phyloP scores from a whole-genome alignment of 345 rosid genomes.

The Lepidium africanum region DNA sequence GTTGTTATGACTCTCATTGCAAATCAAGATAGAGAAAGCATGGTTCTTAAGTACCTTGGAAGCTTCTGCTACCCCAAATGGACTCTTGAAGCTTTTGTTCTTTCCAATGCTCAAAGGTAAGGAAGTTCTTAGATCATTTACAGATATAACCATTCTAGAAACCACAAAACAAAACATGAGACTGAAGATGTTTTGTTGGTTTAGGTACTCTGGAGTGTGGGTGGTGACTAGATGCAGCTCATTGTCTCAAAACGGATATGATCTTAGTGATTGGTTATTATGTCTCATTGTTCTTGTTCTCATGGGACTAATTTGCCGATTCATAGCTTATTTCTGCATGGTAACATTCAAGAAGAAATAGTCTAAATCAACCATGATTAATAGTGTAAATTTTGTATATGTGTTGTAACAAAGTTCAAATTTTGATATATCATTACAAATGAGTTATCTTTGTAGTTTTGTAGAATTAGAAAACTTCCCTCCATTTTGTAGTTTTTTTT shows the following conservation, averaged over 20 bases:
- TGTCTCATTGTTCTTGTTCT: slow-evolving; percentile 40
- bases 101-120: slow-evolving; percentile 72
- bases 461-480: neutral
- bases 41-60: slow-evolving; percentile 41
- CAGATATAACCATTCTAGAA: neutral
- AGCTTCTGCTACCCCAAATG: slow-evolving; percentile 66
- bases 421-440: neutral
- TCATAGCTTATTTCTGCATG: slow-evolving; percentile 40
- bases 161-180: neutral
- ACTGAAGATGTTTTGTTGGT: neutral
- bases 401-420: slow-evolving; percentile 9
- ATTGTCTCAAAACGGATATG: slow-evolving; percentile 41
- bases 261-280: slow-evolving; percentile 47
- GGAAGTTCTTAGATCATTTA: neutral
- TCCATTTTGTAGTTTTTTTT: neutral
- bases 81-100: slow-evolving; percentile 77
- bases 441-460: neutral
- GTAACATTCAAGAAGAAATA: slow-evolving; percentile 41
- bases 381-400: slow-evolving; percentile 6
- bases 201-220: slow-evolving; percentile 62
- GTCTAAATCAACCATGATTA: slow-evolving; percentile 4
- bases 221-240: slow-evolving; percentile 55
- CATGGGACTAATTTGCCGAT: slow-evolving; percentile 38
- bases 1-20: slow-evolving; percentile 77
- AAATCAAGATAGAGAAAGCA: slow-evolving; percentile 45